A percentile compares a stretch with the other conserved stretches of the same genome.
Evolutionary conservation across 768 basidiomycete species (phyloP).

Genomic region (Russula foetens): DNA sequence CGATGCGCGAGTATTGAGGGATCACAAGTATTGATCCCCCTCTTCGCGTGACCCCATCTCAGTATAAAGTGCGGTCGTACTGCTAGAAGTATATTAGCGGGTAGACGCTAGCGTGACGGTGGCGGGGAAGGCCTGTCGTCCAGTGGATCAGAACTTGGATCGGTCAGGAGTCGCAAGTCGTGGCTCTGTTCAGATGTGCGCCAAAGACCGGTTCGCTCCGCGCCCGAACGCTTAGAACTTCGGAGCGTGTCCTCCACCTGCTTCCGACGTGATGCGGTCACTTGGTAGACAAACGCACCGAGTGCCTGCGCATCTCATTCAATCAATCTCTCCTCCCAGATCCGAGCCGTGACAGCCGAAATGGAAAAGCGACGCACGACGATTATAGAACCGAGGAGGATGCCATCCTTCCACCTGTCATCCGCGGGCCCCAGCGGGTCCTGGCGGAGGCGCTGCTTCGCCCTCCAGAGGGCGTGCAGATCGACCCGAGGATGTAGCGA

Average conservation of each 20-base stretch:
- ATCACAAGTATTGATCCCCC: not conserved
- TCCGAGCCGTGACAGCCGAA: not conserved
- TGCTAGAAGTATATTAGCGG: not conserved
- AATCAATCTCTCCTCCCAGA: not conserved
- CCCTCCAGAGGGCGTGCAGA: slow-evolving; percentile 34
- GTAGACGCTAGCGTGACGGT: not conserved
- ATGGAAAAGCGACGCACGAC: slow-evolving; percentile 33
- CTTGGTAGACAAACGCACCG: slow-evolving; percentile 10
- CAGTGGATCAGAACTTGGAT: not conserved
- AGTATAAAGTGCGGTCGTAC: not conserved
- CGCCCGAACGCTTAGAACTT: not conserved
- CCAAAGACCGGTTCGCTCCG: not conserved
- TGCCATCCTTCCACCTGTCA: slow-evolving; percentile 59
- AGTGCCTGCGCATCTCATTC: not conserved
- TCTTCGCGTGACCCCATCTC: not conserved
- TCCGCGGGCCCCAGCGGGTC: slow-evolving; percentile 45
- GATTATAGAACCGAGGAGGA: slow-evolving; percentile 48
- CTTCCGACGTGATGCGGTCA: not conserved
- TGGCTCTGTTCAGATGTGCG: not conserved
- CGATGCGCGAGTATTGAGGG: not conserved
- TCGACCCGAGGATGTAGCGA: slow-evolving; percentile 15
- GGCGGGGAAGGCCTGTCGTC: not conserved
- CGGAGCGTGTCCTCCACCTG: not conserved
- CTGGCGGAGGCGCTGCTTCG: slow-evolving; percentile 27
- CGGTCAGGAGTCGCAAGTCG: slow-evolving; percentile 3